A percentile compares a stretch with the other conserved stretches of the same genome.
phyloP scores from a whole-genome alignment of 768 basidiomycete species.

The Hygrocybe punicea region DNA sequence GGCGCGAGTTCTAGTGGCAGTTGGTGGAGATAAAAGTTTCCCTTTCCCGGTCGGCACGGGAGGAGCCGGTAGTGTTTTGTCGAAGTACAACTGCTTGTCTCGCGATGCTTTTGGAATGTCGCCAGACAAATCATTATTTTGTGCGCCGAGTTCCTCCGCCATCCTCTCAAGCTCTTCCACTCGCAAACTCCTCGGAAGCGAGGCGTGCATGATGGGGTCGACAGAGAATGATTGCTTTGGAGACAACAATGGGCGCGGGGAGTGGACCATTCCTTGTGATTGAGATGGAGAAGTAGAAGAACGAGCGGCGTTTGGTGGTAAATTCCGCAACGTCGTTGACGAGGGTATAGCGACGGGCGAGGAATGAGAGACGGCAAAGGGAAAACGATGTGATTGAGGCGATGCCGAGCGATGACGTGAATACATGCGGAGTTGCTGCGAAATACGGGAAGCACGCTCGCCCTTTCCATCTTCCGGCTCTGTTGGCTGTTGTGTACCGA shows the following conservation, averaged over 20 bases:
- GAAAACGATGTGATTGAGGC: slow-evolving; percentile 55
- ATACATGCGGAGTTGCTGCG: slow-evolving; percentile 55
- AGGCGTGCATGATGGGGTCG: slow-evolving; percentile 37
- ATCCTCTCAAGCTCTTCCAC: slow-evolving; percentile 71
- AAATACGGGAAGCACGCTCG: slow-evolving; percentile 53
- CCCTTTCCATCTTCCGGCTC: slow-evolving; percentile 60
- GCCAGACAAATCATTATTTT: slow-evolving; percentile 35
- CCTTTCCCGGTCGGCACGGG: slow-evolving; percentile 50
- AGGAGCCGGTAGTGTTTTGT: slow-evolving; percentile 62
- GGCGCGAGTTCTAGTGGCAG: slow-evolving; percentile 21
- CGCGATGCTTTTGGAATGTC: slow-evolving; percentile 33
- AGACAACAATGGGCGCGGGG: slow-evolving; percentile 67
- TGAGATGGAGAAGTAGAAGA: slow-evolving; percentile 24
- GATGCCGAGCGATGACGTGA: slow-evolving; percentile 62
- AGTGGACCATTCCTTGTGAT: slow-evolving; percentile 43
- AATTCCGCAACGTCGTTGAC: not conserved
- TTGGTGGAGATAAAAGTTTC: slow-evolving; percentile 9
- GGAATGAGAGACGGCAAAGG: slow-evolving; percentile 30
- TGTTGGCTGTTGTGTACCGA: slow-evolving; percentile 14
- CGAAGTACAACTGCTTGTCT: slow-evolving; percentile 21
- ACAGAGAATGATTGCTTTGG: slow-evolving; percentile 56
- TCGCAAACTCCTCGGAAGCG: slow-evolving; percentile 50
- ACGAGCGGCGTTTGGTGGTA: slow-evolving; percentile 8
- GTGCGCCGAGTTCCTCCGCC: slow-evolving; percentile 53
- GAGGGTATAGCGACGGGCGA: slow-evolving; percentile 12